Base-by-base conservation (phyloP, 169 alveolate species). In the Neospora caninum region DNA sequence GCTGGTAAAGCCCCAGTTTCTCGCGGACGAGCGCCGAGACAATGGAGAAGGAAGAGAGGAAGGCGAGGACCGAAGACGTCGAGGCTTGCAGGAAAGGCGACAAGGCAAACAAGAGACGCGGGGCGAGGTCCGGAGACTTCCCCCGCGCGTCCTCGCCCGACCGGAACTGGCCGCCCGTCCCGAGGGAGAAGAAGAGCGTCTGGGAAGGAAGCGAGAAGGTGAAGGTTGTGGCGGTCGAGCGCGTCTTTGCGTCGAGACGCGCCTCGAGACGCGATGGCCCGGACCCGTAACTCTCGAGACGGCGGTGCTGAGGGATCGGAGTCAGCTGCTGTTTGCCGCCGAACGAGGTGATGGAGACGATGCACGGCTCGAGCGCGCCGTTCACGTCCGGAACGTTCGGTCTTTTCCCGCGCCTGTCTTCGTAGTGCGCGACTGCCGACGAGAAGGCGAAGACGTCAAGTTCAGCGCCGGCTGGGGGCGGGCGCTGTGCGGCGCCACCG, bases 311-410 rank as follows among this genome's bases (percentile, higher is more conserved):
- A 16, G 73, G 73, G 20, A 64, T 27, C n/a, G 73, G 73, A 16
- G 73, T 64, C 73, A 64, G 73, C 4, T 9, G 20, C 73, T 64
- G 73, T 29, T 64, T 6, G 73, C 73, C 73, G 22, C 42, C 42
- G 27, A 78, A 7, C 18, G 86, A 78, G 27, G 86, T 78, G 49
- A 78, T 6, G 39, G 86, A 78, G 18, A 78, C 86, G 86, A 78
- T 78, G n/a, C 86, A 78, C 41, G 86, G 45, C 45, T n/a, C 45
- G 39, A 78, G 45, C 86, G n/a, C 45, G 39, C 86, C 43, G n/a
- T 22, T 27, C 73, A 64, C 31, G 4, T 9, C 34, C 73, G 73
- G n/a, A 2, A 9, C 22, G 29, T 43, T n/a, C 31, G 31, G 7
- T 27, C 43, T 2, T 16, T 38, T 13, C 39, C n/a, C 29, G 43